A percentile compares a stretch with the other conserved stretches of the same genome.
Conservation (phyloP, 345 rosid genomes). For the Citrus maxima region DNA sequence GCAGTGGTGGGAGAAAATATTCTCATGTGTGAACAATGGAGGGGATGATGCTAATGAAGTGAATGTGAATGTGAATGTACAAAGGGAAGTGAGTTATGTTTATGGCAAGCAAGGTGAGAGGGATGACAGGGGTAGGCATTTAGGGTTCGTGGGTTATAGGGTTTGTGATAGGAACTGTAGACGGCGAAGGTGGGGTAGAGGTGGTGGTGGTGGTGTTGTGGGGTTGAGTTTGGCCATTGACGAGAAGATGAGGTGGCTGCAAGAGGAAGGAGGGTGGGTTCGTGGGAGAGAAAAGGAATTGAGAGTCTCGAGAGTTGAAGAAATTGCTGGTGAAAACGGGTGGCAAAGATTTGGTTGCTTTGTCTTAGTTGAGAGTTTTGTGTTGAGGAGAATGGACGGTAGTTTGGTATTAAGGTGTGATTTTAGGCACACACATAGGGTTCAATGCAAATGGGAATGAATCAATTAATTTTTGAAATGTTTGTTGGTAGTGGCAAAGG, state of each 20-base stretch:
- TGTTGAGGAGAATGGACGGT: constrained; percentile 46
- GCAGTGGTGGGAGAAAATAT: constrained; percentile 70
- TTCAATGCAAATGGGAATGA: constrained; percentile 34
- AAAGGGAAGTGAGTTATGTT: constrained; percentile 40
- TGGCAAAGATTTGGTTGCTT: constrained; percentile 38
- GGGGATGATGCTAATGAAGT: constrained; percentile 20
- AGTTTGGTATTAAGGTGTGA: constrained; percentile 35
- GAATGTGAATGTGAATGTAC: constrained; percentile 30
- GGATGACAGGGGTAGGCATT: constrained; percentile 27
- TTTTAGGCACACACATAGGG: constrained; percentile 37
- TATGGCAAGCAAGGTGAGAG: constrained; percentile 44
- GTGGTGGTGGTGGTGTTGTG: constrained; percentile 13
- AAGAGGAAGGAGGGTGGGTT: constrained; percentile 72
- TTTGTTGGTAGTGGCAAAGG: no score
- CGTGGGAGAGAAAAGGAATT: constrained; percentile 42
- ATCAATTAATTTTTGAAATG: no score
- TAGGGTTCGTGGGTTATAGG: constrained; percentile 59
- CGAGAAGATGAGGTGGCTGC: constrained; percentile 66
- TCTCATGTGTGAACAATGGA: constrained; percentile 32
- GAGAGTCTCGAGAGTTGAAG: constrained; percentile 51
- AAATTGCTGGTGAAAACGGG: constrained; percentile 19
- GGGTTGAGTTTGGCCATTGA: constrained; percentile 59
- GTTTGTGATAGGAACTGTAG: constrained; percentile 15
- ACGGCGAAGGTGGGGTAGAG: constrained; percentile 5
- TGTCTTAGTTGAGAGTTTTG: constrained; percentile 53